Conservation (phyloP, 352 stramenopile genomes). For the Pythium guiyangense region DNA sequence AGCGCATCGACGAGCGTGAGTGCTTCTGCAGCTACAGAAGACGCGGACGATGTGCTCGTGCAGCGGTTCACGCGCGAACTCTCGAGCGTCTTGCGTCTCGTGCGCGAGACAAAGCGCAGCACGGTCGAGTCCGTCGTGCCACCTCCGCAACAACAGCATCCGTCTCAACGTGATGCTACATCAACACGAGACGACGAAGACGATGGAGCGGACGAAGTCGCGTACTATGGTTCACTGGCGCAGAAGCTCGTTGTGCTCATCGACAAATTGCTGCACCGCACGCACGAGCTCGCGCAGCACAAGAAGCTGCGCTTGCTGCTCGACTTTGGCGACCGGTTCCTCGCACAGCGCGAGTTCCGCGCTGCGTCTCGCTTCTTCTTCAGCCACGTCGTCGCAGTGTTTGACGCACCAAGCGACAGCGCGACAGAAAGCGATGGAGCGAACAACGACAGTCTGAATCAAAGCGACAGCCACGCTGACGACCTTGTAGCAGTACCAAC, state of each 20-base stretch:
- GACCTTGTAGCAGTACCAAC: neutral
- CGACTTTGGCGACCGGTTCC: slow-evolving; percentile 45
- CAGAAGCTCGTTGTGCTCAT: slow-evolving; percentile 39
- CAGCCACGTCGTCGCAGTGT: slow-evolving; percentile 18
- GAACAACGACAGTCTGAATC: neutral
- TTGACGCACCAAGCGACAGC: neutral
- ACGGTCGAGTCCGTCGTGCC: slow-evolving; percentile 13
- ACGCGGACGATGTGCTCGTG: slow-evolving; percentile 25
- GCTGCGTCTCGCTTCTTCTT: slow-evolving; percentile 55
- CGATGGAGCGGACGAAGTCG: slow-evolving; percentile 21
- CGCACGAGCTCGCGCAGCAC: slow-evolving; percentile 21
- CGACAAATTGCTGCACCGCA: slow-evolving; percentile 25
- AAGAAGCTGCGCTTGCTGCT: slow-evolving; percentile 46
- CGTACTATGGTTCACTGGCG: slow-evolving; percentile 32
- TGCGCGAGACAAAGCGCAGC: slow-evolving; percentile 21
- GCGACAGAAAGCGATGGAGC: neutral
- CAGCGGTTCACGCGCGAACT: slow-evolving; percentile 60
- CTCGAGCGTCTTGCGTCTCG: slow-evolving; percentile 32
- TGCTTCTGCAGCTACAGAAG: neutral
- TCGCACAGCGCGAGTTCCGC: slow-evolving; percentile 32
- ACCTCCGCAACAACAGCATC: slow-evolving; percentile 4
- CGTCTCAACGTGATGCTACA: neutral
- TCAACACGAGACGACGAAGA: slow-evolving; percentile 3
- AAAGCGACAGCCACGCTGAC: too few relatives aligned
- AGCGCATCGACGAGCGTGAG: neutral